Conservation (phyloP, 1,139 yeast genomes). For the Geotrichum siamense region DNA sequence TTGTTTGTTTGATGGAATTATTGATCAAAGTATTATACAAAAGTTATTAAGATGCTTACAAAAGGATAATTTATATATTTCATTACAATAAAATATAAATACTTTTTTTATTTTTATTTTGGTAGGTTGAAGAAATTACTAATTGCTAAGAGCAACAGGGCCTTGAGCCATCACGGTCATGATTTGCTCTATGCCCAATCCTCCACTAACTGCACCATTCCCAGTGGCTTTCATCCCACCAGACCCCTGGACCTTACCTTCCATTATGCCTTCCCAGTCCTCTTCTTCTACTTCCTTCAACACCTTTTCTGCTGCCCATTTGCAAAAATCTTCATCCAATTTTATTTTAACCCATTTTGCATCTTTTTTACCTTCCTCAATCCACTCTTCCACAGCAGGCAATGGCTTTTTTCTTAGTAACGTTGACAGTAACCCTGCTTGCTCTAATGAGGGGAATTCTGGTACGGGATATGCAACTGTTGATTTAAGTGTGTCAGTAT, state of each 20-base stretch:
- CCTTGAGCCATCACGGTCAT: conserved; percentile 28
- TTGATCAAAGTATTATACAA: too few species aligned
- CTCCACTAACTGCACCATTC: conserved; percentile 21
- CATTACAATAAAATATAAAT: too few species aligned
- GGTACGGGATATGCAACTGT: conserved; percentile 81
- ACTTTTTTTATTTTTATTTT: too few species aligned
- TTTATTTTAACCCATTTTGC: conserved; percentile 12
- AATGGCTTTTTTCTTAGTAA: conserved; percentile 75
- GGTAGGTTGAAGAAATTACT: not conserved
- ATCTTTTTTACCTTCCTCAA: conserved; percentile 40
- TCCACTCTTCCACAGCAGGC: conserved; percentile 90
- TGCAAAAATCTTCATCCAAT: conserved; percentile 30
- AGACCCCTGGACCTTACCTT: conserved; percentile 45
- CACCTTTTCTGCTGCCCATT: conserved; percentile 54
- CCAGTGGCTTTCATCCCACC: conserved; percentile 30
- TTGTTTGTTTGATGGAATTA: too few species aligned
- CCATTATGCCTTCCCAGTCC: conserved; percentile 55
- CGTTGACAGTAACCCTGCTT: conserved; percentile 75
- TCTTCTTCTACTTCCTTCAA: conserved; percentile 50
- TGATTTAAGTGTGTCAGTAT: conserved; percentile 50
- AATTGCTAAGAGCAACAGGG: conserved; percentile 13
- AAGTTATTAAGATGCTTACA: too few species aligned
- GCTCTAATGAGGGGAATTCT: conserved; percentile 74
- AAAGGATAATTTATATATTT: too few species aligned
- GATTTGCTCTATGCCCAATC: conserved; percentile 26